phyloP scores from a whole-genome alignment of 495 filamentous ascomycete genomes.

The Symbiotaphrina buchneri region DNA sequence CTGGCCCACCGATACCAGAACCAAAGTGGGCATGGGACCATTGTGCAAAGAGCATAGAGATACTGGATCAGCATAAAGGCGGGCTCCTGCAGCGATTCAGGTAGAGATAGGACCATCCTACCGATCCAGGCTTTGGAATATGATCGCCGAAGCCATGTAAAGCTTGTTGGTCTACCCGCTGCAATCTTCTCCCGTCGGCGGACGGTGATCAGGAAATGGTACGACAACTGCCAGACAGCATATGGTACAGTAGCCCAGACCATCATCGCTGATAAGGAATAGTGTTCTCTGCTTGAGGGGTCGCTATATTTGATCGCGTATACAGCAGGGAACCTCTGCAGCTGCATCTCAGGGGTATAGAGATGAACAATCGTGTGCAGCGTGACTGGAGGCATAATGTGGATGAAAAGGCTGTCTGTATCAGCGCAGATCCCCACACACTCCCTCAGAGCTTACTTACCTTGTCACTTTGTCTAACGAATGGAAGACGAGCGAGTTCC shows the following conservation, averaged over 20 bases:
- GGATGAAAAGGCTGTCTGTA: constrained; percentile 87
- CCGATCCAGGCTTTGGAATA: constrained; percentile 81
- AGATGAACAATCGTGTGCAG: constrained; percentile 85
- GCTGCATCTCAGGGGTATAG: constrained; percentile 35
- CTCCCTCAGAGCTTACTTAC: constrained; percentile 12
- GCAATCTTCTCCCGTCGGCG: constrained; percentile 84
- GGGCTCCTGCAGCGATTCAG: constrained; percentile 52
- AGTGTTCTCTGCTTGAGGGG: constrained; percentile 48
- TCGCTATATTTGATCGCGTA: constrained; percentile 58
- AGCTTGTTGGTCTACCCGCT: constrained; percentile 84
- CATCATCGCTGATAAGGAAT: constrained; percentile 66
- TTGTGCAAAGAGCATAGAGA: constrained; percentile 67
- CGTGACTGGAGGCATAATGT: constrained; percentile 92
- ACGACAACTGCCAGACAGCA: constrained; percentile 70
- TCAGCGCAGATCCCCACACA: constrained; percentile 3
- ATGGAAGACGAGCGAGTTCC: constrained; percentile 95
- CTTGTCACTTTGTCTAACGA: constrained; percentile 89
- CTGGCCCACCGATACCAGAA: constrained; percentile 77
- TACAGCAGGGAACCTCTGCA: constrained; percentile 64
- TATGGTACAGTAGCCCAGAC: constrained; percentile 88
- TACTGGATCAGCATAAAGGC: constrained; percentile 97
- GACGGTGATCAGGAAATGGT: constrained; percentile 87
- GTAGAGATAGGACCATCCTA: constrained; percentile 57
- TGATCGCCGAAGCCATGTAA: constrained; percentile 85
- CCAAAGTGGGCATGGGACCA: constrained; percentile 88